Evolutionary conservation across 2,329 filamentous ascomycete species (phyloP), one percentile per base, ranked within the genome.

Genomic region (Nigrospora sphaerica): DNA sequence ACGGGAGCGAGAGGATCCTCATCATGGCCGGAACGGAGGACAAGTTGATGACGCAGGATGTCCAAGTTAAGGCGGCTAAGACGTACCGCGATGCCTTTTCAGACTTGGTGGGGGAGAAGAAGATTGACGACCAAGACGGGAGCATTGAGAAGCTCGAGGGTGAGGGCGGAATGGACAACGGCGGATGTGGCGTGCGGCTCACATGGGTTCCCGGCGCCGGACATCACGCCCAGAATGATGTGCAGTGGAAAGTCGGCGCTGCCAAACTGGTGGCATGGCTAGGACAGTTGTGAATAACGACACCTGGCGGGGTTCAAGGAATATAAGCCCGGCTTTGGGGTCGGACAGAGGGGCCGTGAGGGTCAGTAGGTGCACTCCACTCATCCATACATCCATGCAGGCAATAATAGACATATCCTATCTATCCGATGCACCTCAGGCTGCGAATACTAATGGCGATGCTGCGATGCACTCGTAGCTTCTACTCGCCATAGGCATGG

Each of bases 191-290:
- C 1, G 70, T 77, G 11, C 57, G 60, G 40, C 58, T 73, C 40
- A 63, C 54, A 14, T 58, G 71, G 39, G 69, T 77, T 1, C 60
- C 65, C 3, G 67, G 65, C 3, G 63, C 72, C 4, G 75, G 69
- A 2, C 74, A 80, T 56, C 75, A 80, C 58, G 49, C 78, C 39
- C 73, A 78, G 55, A 76, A 79, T 46, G 74, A 79, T 52, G 57
- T 69, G 12, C 62, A 65, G 35, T 77, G 72, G 71, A 60, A 74
- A 45, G 56, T 65, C 3, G 75, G 74, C 1, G 73, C 71, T 1
- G 57, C 61, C 44, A 73, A 70, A 49, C 46, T 79, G 31, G 52
- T 71, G 18, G 55, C 52, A 0, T 79, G 74, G 55, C 62, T 70
- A 45, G 44, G 52, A 43, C 57, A 63, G 51, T 49, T 64, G 3